Percentiles rank a stretch among this genome's conserved stretches.
These are phyloP conservation scores for Botrytis medusae DNA, from an alignment of 2,329 filamentous ascomycete species.

Conservation along the genomic window DNA sequence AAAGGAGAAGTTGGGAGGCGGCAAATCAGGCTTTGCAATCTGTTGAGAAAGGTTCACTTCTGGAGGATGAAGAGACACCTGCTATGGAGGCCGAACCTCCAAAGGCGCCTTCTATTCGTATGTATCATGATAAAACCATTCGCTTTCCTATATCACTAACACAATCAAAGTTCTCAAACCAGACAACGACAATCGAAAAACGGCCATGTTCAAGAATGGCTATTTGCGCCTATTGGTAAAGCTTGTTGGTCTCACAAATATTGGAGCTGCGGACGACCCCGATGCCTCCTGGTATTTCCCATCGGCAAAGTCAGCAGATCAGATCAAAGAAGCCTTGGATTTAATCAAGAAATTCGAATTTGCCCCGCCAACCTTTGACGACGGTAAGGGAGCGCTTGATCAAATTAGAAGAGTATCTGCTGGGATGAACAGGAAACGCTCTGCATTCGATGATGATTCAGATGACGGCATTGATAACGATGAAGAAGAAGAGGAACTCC, in stretches of 20 bases:
- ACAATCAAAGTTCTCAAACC: conserved; percentile 41
- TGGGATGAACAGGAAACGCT: conserved; percentile 51
- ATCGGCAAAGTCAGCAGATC: conserved; percentile 58
- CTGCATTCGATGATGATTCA: conserved; percentile 70
- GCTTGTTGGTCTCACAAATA: conserved; percentile 67
- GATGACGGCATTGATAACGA: conserved; percentile 57
- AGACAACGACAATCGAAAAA: conserved; percentile 64
- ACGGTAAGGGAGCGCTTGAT: conserved; percentile 67
- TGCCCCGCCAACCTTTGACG: conserved; percentile 73
- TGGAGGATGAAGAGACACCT: conserved; percentile 40
- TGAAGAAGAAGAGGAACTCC: conserved; percentile 50
- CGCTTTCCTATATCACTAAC: conserved; percentile 27
- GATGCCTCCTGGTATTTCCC: conserved; percentile 81
- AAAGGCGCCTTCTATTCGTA: conserved; percentile 54
- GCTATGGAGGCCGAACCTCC: conserved; percentile 39
- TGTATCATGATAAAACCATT: conserved; percentile 36
- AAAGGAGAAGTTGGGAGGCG: conserved; percentile 76
- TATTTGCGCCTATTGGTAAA: conserved; percentile 83
- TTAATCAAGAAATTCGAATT: conserved; percentile 77
- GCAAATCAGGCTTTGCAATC: conserved; percentile 61
- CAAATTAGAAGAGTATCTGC: conserved; percentile 70
- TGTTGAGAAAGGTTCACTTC: conserved; percentile 43
- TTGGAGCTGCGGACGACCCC: conserved; percentile 60
- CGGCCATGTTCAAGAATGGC: conserved; percentile 84
- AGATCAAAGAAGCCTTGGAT: conserved; percentile 67